Conservation (phyloP, 805 yeast species). For the Phaffomyces antillensis region DNA sequence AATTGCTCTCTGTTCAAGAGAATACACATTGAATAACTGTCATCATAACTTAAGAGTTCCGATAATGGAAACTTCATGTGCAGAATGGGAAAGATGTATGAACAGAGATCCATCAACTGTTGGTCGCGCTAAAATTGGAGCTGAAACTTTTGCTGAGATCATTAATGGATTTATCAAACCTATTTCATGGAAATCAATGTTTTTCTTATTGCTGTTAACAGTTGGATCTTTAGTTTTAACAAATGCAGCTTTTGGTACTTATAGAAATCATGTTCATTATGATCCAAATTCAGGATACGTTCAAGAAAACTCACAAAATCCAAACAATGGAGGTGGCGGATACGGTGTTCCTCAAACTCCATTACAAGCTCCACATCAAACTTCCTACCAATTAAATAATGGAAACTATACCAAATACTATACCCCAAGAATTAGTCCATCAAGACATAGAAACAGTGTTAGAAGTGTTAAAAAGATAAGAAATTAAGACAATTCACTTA, state of each 20-base stretch:
- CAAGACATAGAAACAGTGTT: constrained; percentile 2
- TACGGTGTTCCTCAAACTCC: constrained; percentile 13
- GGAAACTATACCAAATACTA: constrained; percentile 4
- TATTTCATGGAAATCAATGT: constrained; percentile 61
- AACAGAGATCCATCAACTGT: constrained; percentile 61
- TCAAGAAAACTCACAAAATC: constrained; percentile 8
- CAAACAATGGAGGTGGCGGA: not conserved
- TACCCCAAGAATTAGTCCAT: constrained; percentile 7
- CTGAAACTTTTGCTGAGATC: constrained; percentile 78
- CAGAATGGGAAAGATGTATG: constrained; percentile 78
- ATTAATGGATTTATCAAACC: constrained; percentile 69
- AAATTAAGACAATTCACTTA: not conserved
- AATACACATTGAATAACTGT: constrained; percentile 70
- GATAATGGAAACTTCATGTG: constrained; percentile 63
- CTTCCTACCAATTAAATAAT: constrained; percentile 4
- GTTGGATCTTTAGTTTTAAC: constrained; percentile 48
- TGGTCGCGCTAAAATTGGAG: constrained; percentile 66
- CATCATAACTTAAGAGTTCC: constrained; percentile 60
- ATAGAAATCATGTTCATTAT: constrained; percentile 24
- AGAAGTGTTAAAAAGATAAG: constrained; percentile 3
- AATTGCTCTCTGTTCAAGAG: constrained; percentile 60
- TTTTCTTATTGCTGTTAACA: constrained; percentile 37
- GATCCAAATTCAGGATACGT: constrained; percentile 1
- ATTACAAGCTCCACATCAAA: constrained; percentile 14
- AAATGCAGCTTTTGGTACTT: constrained; percentile 42